Percentiles rank a stretch among this genome's conserved stretches.
These are phyloP conservation scores for Haplosporangium sp. DNA, from an alignment of 371 early-diverging fungal species.

Conservation along the genomic window DNA sequence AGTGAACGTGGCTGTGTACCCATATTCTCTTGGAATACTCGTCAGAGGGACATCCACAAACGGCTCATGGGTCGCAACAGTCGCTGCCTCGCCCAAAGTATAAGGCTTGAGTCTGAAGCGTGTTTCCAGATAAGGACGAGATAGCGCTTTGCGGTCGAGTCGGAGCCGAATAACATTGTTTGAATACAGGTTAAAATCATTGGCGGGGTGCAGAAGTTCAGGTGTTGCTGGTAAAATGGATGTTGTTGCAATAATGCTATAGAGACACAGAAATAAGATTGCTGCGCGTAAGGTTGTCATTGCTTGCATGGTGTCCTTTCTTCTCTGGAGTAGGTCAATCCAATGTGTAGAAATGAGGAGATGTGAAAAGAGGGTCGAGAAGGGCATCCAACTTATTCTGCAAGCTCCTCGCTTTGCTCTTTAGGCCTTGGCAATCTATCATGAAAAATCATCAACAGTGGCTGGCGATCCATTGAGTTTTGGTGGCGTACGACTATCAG, in stretches of 20 bases:
- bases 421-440: too few species aligned
- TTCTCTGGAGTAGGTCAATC: too few species aligned
- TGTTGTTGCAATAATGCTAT: not conserved
- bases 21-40: constrained; percentile 24
- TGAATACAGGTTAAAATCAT: not conserved
- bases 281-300: too few species aligned
- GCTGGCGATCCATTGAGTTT: not conserved
- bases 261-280: too few species aligned
- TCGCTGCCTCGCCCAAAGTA: not conserved
- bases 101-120: constrained; percentile 12
- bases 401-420: too few species aligned
- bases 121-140: not conserved
- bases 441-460: too few species aligned
- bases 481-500: not conserved
- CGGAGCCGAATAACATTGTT: constrained; percentile 1
- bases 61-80: not conserved
- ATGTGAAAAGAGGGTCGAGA: too few species aligned
- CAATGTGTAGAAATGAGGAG: too few species aligned
- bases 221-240: not conserved
- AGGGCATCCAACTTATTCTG: too few species aligned
- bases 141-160: constrained; percentile 21
- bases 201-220: too few species aligned
- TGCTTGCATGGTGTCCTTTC: too few species aligned
- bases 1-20: constrained; percentile 37
- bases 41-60: constrained; percentile 14